Evolutionary conservation across 129 eudicot genomes (phyloP).

Genomic region (Ambrosia artemisiifolia): DNA sequence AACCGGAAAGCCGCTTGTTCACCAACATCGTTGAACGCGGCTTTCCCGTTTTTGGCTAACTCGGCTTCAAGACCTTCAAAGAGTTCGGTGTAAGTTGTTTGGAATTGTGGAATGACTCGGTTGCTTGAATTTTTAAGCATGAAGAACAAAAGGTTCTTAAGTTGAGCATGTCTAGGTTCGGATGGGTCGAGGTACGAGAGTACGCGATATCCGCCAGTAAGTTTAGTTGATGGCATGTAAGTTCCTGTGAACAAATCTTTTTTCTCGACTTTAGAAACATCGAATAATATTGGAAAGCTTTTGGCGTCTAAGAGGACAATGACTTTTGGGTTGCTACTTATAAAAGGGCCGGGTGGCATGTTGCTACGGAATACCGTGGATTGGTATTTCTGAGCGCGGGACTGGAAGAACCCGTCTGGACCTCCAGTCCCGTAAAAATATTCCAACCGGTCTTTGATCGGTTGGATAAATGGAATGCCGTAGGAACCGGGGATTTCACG

Average conservation of each 20-base stretch:
- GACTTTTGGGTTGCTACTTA: constrained; percentile 61
- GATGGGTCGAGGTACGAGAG: constrained; percentile 83
- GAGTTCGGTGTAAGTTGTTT: constrained; percentile 40
- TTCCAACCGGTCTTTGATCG: constrained; percentile 55
- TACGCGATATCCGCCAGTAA: constrained; percentile 81
- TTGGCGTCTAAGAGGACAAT: constrained; percentile 76
- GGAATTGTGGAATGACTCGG: constrained; percentile 69
- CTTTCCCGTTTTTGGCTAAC: constrained; percentile 51
- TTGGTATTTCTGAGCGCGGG: constrained; percentile 54
- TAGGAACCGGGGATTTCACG: constrained; percentile 62
- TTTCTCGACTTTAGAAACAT: constrained; percentile 69
- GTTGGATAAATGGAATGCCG: constrained; percentile 61
- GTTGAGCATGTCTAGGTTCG: constrained; percentile 70
- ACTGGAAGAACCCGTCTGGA: constrained; percentile 59
- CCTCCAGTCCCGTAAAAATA: constrained; percentile 70
- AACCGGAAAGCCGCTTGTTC: constrained; percentile 78
- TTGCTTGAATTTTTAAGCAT: constrained; percentile 48
- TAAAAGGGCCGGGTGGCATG: constrained; percentile 95
- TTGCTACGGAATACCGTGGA: constrained; percentile 76
- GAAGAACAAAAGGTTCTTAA: constrained; percentile 55
- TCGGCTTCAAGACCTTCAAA: constrained; percentile 58
- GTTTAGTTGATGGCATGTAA: constrained; percentile 75
- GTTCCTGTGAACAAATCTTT: constrained; percentile 83
- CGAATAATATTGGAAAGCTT: constrained; percentile 73
- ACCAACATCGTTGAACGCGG: constrained; percentile 43